Evolutionary conservation across 345 rosid genomes (phyloP).

Genomic region (Aquilaria yunnanensis): DNA sequence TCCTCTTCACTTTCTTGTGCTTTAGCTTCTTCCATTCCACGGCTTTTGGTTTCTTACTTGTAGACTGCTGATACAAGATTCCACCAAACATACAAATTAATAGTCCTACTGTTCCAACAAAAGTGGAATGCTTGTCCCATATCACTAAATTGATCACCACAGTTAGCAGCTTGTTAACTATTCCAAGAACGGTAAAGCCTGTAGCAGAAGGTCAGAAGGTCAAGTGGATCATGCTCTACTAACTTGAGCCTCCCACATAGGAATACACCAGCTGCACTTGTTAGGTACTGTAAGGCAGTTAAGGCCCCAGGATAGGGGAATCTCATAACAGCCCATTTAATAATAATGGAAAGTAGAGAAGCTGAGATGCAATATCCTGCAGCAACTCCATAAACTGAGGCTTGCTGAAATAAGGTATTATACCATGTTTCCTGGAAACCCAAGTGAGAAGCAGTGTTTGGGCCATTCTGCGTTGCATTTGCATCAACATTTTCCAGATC

Average conservation of each 20-base stretch:
- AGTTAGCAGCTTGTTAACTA: constrained; percentile 87
- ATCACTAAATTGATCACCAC: constrained; percentile 76
- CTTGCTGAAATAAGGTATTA: constrained; percentile 2
- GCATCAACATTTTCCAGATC: constrained; percentile 2
- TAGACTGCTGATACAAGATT: constrained; percentile 83
- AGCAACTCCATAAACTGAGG: constrained; percentile 60
- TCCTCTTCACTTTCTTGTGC: constrained; percentile 54
- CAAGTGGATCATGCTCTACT: constrained; percentile 63
- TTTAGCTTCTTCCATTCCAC: constrained; percentile 25
- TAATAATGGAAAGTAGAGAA: constrained; percentile 89
- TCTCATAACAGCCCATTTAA: constrained; percentile 96
- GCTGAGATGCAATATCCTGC: constrained; percentile 92
- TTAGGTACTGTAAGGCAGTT: constrained; percentile 94
- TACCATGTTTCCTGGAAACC: constrained; percentile 8
- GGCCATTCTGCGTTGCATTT: not conserved
- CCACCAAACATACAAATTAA: constrained; percentile 93
- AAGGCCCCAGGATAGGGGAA: constrained; percentile 97
- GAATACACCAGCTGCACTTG: constrained; percentile 80
- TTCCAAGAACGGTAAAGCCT: constrained; percentile 95
- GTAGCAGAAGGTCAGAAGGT: constrained; percentile 86
- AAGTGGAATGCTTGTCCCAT: constrained; percentile 93
- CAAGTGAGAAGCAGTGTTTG: not conserved
- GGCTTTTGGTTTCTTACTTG: constrained; percentile 59
- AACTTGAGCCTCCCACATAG: constrained; percentile 51
- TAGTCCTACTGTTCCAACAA: constrained; percentile 76